A percentile compares a stretch with the other conserved stretches of the same genome.
phyloP scores from a whole-genome alignment of 148 eudicot species.

The Spergularia marina region DNA sequence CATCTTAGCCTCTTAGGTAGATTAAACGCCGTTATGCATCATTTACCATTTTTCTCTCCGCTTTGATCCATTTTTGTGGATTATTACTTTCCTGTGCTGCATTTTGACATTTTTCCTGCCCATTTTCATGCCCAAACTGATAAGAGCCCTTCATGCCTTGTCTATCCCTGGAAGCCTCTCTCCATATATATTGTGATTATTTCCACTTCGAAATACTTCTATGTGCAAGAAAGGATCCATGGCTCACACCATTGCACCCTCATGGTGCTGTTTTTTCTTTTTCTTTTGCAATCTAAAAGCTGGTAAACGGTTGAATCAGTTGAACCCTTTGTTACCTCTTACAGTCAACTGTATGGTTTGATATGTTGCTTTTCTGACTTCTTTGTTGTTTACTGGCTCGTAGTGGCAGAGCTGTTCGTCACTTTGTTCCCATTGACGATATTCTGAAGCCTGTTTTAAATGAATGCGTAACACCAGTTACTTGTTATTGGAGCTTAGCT shows the following conservation, averaged over 20 bases:
- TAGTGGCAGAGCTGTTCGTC: constrained; percentile 65
- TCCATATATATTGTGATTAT: not conserved
- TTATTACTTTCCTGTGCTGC: not conserved
- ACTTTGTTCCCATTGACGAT: constrained; percentile 71
- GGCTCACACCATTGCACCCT: not conserved
- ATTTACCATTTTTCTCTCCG: not conserved
- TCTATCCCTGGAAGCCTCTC: not conserved
- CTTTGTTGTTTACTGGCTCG: constrained; percentile 4
- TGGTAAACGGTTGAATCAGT: not conserved
- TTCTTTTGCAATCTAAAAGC: not conserved
- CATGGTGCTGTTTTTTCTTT: not conserved
- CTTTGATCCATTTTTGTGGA: not conserved
- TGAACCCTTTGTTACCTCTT: not conserved
- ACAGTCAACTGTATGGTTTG: not conserved
- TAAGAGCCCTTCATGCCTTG: not conserved
- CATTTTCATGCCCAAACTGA: not conserved
- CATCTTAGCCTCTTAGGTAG: too few species aligned
- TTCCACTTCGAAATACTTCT: not conserved
- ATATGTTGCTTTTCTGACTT: not conserved
- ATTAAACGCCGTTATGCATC: not conserved
- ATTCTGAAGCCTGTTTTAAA: constrained; percentile 80
- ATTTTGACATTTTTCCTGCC: too few species aligned
- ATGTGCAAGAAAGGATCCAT: too few species aligned
- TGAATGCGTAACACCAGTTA: constrained; percentile 91
- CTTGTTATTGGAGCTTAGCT: constrained; percentile 92